phyloP scores from a whole-genome alignment of 176 grass and related monocot species.

The Carex pumila region DNA sequence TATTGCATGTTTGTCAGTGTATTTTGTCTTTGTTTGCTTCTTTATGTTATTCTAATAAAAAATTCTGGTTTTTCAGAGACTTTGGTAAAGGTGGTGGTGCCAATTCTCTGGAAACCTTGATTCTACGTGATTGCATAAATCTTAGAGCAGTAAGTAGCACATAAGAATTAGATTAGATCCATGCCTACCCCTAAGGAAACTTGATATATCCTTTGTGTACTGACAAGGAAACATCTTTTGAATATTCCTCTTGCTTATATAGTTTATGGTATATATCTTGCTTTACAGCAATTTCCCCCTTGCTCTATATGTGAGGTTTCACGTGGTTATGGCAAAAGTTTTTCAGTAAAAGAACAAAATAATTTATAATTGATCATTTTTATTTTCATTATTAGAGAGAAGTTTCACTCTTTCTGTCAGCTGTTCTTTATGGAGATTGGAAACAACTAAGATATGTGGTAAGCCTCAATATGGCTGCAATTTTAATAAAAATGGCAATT shows the following conservation, averaged over 20 bases:
- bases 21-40: not conserved
- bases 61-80: not conserved
- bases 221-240: not conserved
- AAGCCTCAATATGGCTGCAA: not conserved
- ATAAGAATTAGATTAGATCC: not conserved
- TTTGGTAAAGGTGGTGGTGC: not conserved
- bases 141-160: conserved; percentile 9
- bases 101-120: conserved; percentile 3
- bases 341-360: not conserved
- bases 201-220: not conserved
- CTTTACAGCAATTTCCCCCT: not conserved
- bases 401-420: not conserved
- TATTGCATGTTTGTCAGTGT: not conserved
- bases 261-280: not conserved
- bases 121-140: conserved; percentile 3
- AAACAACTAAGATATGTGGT: conserved; percentile 10
- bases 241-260: not conserved
- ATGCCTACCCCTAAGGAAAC: not conserved
- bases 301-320: no score
- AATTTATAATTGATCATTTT: not conserved
- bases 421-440: not conserved
- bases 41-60: not conserved
- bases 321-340: not conserved
- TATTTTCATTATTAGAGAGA: not conserved
- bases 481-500: not conserved